Conservation (phyloP, 2,329 filamentous ascomycete species). For the Hymenoscyphus fructigenus region DNA sequence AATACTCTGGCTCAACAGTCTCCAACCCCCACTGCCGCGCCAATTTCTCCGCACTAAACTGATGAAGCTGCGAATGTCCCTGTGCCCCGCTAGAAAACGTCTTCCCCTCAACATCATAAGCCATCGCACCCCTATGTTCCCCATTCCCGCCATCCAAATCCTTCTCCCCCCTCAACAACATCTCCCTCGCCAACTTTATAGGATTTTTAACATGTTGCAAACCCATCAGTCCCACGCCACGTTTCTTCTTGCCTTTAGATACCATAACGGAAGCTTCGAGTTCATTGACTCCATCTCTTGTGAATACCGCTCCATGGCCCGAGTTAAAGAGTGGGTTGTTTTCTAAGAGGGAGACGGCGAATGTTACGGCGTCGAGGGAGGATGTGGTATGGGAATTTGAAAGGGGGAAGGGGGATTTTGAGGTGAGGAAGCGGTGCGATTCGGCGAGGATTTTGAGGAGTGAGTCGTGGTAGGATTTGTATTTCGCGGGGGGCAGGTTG, state of each 20-base stretch:
- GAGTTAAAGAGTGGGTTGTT: conserved; percentile 82
- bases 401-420: conserved; percentile 57
- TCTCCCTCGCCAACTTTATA: conserved; percentile 67
- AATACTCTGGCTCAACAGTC: conserved; percentile 66
- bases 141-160: conserved; percentile 51
- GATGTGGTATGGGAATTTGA: conserved; percentile 4
- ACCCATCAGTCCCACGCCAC: conserved; percentile 75
- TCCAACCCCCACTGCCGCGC: conserved; percentile 69
- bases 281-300: conserved; percentile 77
- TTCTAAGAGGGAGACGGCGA: conserved; percentile 75
- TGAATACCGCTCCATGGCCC: conserved; percentile 83
- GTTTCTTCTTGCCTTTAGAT: conserved; percentile 68
- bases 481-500: conserved; percentile 57
- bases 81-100: conserved; percentile 45
- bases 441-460: conserved; percentile 60
- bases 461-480: conserved; percentile 56
- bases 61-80: conserved; percentile 69
- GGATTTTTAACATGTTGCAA: conserved; percentile 76
- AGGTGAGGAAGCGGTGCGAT: conserved; percentile 47
- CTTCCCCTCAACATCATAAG: conserved; percentile 4
- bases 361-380: conserved; percentile 67
- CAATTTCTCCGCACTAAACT: conserved; percentile 65
- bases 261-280: conserved; percentile 89
- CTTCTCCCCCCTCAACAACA: conserved; percentile 66
- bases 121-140: conserved; percentile 35